phyloP scores from a whole-genome alignment of 306 rosid species.

The Sechiopsis laciniata region DNA sequence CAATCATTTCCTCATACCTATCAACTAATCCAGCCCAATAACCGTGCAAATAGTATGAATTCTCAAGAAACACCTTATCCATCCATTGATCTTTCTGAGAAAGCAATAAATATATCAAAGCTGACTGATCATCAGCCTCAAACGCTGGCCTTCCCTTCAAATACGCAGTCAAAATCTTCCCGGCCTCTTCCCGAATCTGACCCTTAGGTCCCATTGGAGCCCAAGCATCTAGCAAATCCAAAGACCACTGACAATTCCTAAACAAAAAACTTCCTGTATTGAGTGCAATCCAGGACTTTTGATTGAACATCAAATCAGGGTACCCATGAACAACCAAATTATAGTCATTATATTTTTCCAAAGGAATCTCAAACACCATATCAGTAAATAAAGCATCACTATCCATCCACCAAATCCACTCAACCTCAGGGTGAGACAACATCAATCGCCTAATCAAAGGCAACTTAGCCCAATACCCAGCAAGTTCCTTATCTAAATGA shows the following conservation, averaged over 20 bases:
- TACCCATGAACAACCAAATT: constrained; percentile 90
- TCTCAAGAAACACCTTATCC: constrained; percentile 85
- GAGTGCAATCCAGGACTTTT: constrained; percentile 93
- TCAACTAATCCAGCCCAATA: constrained; percentile 98
- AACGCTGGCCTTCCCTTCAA: constrained; percentile 95
- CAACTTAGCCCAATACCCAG: constrained; percentile 98
- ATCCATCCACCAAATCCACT: constrained; percentile 99
- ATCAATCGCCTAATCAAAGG: constrained; percentile 79
- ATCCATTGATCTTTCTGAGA: constrained; percentile 80
- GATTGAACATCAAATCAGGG: constrained; percentile 89
- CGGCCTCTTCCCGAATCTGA: constrained; percentile 69
- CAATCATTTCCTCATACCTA: constrained; percentile 90
- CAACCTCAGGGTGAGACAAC: constrained; percentile 94
- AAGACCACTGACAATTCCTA: constrained; percentile 91
- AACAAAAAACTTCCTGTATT: constrained; percentile 92
- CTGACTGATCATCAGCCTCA: constrained; percentile 97
- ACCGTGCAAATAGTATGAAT: constrained; percentile 87
- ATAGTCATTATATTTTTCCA: constrained; percentile 49
- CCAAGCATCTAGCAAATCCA: constrained; percentile 98
- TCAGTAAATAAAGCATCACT: constrained; percentile 97
- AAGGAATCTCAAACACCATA: constrained; percentile 79
- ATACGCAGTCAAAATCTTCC: constrained; percentile 72
- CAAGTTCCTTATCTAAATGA: constrained; percentile 90
- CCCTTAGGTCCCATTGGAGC: constrained; percentile 99
- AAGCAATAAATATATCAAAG: constrained; percentile 76